Conservation (phyloP, 164 flowering plant genomes). For the Tinospora cordifolia region DNA sequence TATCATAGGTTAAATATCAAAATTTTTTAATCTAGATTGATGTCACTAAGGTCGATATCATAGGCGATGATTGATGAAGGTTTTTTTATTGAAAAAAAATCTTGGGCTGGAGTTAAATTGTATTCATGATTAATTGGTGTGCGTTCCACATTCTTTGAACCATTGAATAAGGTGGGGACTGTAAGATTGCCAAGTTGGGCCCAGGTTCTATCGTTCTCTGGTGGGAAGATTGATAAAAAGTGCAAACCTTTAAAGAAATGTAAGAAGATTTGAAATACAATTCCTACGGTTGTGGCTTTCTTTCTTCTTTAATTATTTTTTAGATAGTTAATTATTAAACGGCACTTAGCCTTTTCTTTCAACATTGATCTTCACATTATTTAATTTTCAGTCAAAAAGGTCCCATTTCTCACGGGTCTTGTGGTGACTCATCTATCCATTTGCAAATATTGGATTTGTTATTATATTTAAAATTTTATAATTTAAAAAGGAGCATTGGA, state of each 20-base stretch:
- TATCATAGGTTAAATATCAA: too few relatives aligned
- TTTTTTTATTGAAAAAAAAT: too few relatives aligned
- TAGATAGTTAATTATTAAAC: background rate
- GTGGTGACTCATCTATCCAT: background rate
- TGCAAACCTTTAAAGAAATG: background rate
- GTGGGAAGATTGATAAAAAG: background rate
- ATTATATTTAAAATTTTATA: background rate
- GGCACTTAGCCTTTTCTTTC: background rate
- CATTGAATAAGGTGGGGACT: slow-evolving; percentile 24
- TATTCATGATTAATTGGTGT: background rate
- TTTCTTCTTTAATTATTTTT: background rate
- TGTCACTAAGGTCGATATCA: too few relatives aligned
- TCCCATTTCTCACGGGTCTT: background rate
- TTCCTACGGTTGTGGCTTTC: background rate
- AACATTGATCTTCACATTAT: background rate
- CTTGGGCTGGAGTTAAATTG: too few relatives aligned
- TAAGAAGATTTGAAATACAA: background rate
- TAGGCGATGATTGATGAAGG: too few relatives aligned
- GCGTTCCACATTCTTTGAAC: slow-evolving; percentile 1
- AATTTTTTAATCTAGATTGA: too few relatives aligned
- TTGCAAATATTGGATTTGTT: background rate
- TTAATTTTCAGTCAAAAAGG: background rate
- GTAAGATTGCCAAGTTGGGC: slow-evolving; percentile 25
- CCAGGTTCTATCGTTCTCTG: slow-evolving; percentile 13
- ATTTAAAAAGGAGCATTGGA: background rate